A percentile compares a stretch with the other conserved stretches of the same genome.
phyloP scores from a whole-genome alignment of 495 filamentous ascomycete species.

The Sporormia fimetaria region DNA sequence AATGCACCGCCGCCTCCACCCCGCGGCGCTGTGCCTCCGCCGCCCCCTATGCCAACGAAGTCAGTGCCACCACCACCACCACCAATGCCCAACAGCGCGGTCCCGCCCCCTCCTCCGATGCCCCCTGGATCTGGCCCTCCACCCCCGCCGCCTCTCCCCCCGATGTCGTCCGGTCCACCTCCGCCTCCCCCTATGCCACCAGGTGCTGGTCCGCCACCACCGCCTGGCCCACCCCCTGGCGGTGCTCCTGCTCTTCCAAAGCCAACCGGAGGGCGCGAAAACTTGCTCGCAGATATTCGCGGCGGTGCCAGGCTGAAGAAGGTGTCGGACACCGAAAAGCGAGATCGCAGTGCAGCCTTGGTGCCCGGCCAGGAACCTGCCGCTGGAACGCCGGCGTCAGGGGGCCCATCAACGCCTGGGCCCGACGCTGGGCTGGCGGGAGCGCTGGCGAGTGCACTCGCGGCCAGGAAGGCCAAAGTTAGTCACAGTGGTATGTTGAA shows the following conservation, averaged over 20 bases:
- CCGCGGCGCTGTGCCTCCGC: conserved; percentile 9
- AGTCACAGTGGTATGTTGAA: conserved; percentile 71
- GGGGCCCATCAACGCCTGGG: conserved; percentile 41
- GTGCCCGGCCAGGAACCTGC: conserved; percentile 42
- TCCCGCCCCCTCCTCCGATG: conserved; percentile 27
- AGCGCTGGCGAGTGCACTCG: conserved; percentile 69
- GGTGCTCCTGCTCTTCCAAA: conserved; percentile 47
- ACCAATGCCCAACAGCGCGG: conserved; percentile 23
- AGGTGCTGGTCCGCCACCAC: conserved; percentile 48
- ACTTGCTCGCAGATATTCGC: conserved; percentile 73
- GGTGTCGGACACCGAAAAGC: conserved; percentile 63
- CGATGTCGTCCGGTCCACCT: conserved; percentile 45
- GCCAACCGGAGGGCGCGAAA: conserved; percentile 44
- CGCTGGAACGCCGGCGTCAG: conserved; percentile 20
- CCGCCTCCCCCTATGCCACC: conserved; percentile 59
- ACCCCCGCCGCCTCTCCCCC: conserved; percentile 43
- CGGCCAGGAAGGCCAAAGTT: conserved; percentile 78
- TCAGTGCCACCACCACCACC: conserved; percentile 33
- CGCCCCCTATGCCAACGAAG: conserved; percentile 10
- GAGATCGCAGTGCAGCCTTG: conserved; percentile 63
- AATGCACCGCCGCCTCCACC: conserved; percentile 15
- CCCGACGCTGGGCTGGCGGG: conserved; percentile 62
- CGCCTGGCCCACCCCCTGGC: conserved; percentile 35
- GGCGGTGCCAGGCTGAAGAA: conserved; percentile 62
- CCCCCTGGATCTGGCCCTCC: conserved; percentile 20